phyloP scores from a whole-genome alignment of 2,329 filamentous ascomycete species.

The Torrubiellomyces zombiae region DNA sequence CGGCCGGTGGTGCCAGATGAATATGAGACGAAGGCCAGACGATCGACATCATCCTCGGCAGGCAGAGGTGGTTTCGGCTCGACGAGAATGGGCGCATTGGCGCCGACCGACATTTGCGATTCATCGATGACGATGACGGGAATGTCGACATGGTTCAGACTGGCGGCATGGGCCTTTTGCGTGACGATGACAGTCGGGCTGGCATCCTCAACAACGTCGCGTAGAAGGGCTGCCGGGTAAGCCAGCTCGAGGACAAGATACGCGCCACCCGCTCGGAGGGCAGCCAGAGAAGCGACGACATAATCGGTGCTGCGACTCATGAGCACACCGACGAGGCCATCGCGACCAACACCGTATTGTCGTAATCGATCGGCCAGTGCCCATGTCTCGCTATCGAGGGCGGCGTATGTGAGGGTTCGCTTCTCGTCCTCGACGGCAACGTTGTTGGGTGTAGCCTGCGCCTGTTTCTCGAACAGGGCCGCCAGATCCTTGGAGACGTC shows the following conservation, averaged over 20 bases:
- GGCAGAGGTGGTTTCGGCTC: conserved; percentile 35
- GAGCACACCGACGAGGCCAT: conserved; percentile 59
- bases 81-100: conserved; percentile 8
- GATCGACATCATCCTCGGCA: conserved; percentile 51
- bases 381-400: conserved; percentile 52
- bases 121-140: conserved; percentile 50
- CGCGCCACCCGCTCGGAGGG: conserved; percentile 62
- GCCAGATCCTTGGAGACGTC: conserved; percentile 58
- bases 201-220: conserved; percentile 64
- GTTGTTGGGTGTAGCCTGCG: conserved; percentile 48
- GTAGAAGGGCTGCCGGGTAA: conserved; percentile 56
- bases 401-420: conserved; percentile 50
- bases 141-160: conserved; percentile 40
- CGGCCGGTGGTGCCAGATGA: conserved; percentile 63
- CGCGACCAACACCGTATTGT: conserved; percentile 50
- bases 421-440: conserved; percentile 57
- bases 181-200: conserved; percentile 56
- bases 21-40: conserved; percentile 66
- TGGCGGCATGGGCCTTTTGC: conserved; percentile 42
- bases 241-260: conserved; percentile 69
- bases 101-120: conserved; percentile 13
- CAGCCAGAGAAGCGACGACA: conserved; percentile 61
- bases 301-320: conserved; percentile 63
- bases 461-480: conserved; percentile 55
- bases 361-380: conserved; percentile 48